Conservation (phyloP, 164 flowering plant species). For the Dillenia suffruticosa region DNA sequence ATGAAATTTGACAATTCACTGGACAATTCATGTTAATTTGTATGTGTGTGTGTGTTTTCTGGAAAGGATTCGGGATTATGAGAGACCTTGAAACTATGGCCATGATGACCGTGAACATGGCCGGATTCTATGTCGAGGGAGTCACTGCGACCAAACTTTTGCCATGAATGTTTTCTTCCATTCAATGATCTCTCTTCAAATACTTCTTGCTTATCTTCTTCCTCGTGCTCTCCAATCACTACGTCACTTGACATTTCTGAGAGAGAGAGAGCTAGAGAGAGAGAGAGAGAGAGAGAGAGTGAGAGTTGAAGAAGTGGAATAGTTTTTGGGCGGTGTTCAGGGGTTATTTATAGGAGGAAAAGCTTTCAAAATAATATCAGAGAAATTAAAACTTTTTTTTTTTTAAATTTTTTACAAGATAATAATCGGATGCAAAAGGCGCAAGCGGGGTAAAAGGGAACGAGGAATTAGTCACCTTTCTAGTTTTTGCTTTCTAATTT, state of each 20-base stretch:
- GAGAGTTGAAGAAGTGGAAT: too few species aligned
- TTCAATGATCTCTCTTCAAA: constrained; percentile 2
- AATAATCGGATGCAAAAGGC: too few species aligned
- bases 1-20: not conserved
- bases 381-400: too few species aligned
- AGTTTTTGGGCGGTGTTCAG: too few species aligned
- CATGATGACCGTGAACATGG: constrained; percentile 11
- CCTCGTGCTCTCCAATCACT: not conserved
- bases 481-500: too few species aligned
- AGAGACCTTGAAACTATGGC: constrained; percentile 16
- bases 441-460: too few species aligned
- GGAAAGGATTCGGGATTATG: not conserved
- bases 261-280: not conserved
- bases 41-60: not conserved
- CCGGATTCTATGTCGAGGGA: constrained; percentile 40
- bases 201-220: constrained; percentile 1
- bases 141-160: constrained; percentile 27
- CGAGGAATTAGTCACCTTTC: too few species aligned
- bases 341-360: too few species aligned
- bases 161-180: constrained; percentile 15
- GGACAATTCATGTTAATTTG: not conserved
- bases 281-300: too few species aligned
- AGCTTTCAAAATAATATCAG: too few species aligned
- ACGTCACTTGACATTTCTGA: not conserved
- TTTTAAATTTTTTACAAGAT: too few species aligned